Conservation (phyloP, 164 flowering plant species). For the Magnolia kwangsiensis region DNA sequence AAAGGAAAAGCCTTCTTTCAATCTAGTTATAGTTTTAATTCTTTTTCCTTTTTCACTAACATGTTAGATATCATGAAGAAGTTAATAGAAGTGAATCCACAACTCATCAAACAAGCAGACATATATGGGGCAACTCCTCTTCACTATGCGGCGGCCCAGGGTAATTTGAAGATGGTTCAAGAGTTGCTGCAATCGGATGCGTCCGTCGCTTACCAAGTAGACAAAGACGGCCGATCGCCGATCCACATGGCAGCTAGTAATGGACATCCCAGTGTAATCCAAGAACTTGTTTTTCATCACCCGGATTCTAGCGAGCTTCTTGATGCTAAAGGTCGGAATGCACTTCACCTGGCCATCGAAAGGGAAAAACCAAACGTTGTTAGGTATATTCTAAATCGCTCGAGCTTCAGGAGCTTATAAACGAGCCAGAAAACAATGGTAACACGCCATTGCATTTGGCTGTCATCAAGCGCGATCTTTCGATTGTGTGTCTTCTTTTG, state of each 20-base stretch:
- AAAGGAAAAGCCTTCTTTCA: too few species aligned
- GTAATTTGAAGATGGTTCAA: background rate
- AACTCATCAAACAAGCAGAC: background rate
- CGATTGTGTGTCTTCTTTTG: background rate
- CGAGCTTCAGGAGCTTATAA: background rate
- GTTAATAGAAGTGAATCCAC: background rate
- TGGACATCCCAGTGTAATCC: background rate
- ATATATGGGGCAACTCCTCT: background rate
- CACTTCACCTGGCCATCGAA: slow-evolving; percentile 10
- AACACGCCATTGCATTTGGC: slow-evolving; percentile 14
- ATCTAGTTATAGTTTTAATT: background rate
- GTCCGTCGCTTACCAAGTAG: background rate
- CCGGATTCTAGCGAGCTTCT: slow-evolving; percentile 6
- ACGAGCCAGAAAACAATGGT: slow-evolving; percentile 6
- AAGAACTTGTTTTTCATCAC: background rate
- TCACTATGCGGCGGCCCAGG: slow-evolving; percentile 6
- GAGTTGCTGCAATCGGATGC: background rate
- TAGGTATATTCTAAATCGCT: background rate
- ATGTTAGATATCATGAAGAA: background rate
- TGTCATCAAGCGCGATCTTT: background rate
- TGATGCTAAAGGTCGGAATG: slow-evolving; percentile 5
- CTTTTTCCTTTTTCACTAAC: background rate
- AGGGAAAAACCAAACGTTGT: background rate
- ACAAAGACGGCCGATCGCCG: slow-evolving; percentile 3
- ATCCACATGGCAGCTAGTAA: slow-evolving; percentile 1